Evolutionary conservation across 768 basidiomycete genomes (phyloP).

Genomic region (Rhodotorula kratochvilovae): DNA sequence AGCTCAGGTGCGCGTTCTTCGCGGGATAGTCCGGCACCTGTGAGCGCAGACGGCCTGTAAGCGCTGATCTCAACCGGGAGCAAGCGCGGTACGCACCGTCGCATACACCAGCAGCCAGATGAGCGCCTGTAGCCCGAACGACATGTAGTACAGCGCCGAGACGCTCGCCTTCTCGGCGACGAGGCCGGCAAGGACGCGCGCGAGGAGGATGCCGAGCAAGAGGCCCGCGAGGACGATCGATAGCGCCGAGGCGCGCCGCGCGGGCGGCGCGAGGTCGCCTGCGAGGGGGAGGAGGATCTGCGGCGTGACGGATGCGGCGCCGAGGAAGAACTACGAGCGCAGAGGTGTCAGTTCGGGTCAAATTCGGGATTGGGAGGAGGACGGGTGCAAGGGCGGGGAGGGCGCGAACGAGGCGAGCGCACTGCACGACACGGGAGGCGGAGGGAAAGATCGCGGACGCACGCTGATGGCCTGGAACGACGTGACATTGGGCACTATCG

Average conservation of each 20-base stretch:
- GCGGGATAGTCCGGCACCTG: conserved; percentile 75
- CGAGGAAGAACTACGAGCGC: conserved; percentile 88
- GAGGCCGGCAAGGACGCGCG: conserved; percentile 68
- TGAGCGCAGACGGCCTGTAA: neutral
- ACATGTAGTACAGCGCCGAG: conserved; percentile 71
- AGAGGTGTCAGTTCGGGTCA: too few species aligned
- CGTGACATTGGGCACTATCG: conserved; percentile 5
- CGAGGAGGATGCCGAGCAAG: conserved; percentile 67
- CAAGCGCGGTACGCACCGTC: conserved; percentile 36
- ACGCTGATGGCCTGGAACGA: conserved; percentile 17
- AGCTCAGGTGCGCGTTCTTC: conserved; percentile 59
- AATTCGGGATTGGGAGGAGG: conserved; percentile 74
- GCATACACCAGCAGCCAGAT: conserved; percentile 61
- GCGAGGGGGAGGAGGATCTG: conserved; percentile 63
- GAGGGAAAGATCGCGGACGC: neutral
- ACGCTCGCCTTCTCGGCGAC: conserved; percentile 66
- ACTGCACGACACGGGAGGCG: too few species aligned
- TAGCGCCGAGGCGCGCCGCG: conserved; percentile 67
- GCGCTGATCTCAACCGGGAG: too few species aligned
- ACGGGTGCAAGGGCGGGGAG: conserved; percentile 43
- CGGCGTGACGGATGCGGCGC: conserved; percentile 63
- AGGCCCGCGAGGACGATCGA: conserved; percentile 57
- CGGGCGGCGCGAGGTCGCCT: conserved; percentile 73
- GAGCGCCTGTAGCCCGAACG: conserved; percentile 54
- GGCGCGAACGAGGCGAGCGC: too few species aligned